Evolutionary conservation across 352 stramenopile species (phyloP).

Genomic region (Phytophthora nicotianae): DNA sequence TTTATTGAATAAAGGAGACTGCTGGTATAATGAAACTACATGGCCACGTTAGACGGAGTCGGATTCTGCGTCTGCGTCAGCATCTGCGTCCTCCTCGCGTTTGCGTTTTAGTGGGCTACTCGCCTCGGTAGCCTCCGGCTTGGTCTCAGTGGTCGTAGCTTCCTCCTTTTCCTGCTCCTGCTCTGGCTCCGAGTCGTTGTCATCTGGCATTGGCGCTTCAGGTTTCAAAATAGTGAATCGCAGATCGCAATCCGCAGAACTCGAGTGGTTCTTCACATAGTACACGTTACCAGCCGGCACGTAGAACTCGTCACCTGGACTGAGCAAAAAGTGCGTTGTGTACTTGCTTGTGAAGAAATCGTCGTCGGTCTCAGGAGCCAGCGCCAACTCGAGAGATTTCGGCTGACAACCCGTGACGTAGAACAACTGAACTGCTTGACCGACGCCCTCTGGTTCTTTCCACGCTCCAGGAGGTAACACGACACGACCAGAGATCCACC

Average conservation of each 20-base stretch:
- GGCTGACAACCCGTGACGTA: conserved; percentile 92
- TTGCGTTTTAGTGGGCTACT: conserved; percentile 35
- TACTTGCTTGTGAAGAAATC: conserved; percentile 89
- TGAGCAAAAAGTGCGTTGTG: conserved; percentile 94
- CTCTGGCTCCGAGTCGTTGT: conserved; percentile 30
- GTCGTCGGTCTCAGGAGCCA: conserved; percentile 70
- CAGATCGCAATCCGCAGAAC: conserved; percentile 82
- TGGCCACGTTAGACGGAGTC: conserved; percentile 22
- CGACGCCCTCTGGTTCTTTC: conserved; percentile 95
- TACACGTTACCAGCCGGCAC: conserved; percentile 97
- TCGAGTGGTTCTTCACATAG: conserved; percentile 96
- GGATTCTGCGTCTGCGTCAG: conserved; percentile 22
- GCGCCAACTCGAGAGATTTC: conserved; percentile 72
- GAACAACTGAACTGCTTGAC: conserved; percentile 94
- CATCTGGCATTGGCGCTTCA: conserved; percentile 33
- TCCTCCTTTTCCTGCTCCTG: conserved; percentile 13
- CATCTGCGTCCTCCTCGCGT: conserved; percentile 24
- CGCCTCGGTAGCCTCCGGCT: conserved; percentile 17
- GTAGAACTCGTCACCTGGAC: conserved; percentile 96
- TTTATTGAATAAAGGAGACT: conserved; percentile 14
- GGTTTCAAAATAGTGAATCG: conserved; percentile 96
- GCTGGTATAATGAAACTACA: conserved; percentile 7
- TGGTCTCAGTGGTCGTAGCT: neutral
- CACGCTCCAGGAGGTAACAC: conserved; percentile 92
- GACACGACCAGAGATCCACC: conserved; percentile 92